Evolutionary conservation across 371 early-diverging fungal species (phyloP).

Genomic region (Blakeslea trispora): DNA sequence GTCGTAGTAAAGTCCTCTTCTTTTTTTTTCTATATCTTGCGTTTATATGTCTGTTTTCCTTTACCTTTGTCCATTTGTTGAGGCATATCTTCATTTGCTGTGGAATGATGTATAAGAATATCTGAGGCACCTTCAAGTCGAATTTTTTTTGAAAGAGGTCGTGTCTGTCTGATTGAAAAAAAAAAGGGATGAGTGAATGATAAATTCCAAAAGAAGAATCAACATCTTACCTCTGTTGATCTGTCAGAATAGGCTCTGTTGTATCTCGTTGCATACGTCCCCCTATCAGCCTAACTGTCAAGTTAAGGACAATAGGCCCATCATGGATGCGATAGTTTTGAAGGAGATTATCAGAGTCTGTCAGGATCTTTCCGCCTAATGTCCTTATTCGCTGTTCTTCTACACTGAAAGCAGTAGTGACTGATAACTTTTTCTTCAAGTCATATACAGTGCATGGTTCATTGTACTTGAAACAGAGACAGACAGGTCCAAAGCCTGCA

Average conservation of each 20-base stretch:
- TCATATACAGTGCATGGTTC: constrained; percentile 17
- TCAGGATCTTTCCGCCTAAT: constrained; percentile 21
- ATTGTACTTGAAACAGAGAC: constrained; percentile 12
- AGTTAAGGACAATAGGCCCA: constrained; percentile 22
- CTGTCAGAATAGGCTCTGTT: too few species aligned
- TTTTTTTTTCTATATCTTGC: too few species aligned
- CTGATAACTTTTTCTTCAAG: constrained; percentile 18
- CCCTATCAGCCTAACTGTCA: constrained; percentile 20
- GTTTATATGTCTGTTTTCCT: constrained; percentile 7
- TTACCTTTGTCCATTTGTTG: constrained; percentile 4
- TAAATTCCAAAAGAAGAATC: too few species aligned
- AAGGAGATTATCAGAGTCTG: constrained; percentile 17
- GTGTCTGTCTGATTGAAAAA: too few species aligned
- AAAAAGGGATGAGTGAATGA: too few species aligned
- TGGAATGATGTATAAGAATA: not conserved
- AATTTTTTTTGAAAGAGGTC: not conserved
- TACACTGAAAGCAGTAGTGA: constrained; percentile 10
- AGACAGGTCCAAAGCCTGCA: constrained; percentile 25
- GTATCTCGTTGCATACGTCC: constrained; percentile 2
- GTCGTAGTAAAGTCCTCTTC: too few species aligned
- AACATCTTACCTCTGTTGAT: not conserved
- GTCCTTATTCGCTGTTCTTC: constrained; percentile 23
- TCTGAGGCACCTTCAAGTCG: not conserved
- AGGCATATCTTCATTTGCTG: not conserved
- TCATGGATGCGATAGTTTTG: constrained; percentile 5